A percentile compares a stretch with the other conserved stretches of the same genome.
These are phyloP conservation scores for Rhizodiscina lignyota DNA, from an alignment of 495 filamentous ascomycete genomes.

Conservation along the genomic window DNA sequence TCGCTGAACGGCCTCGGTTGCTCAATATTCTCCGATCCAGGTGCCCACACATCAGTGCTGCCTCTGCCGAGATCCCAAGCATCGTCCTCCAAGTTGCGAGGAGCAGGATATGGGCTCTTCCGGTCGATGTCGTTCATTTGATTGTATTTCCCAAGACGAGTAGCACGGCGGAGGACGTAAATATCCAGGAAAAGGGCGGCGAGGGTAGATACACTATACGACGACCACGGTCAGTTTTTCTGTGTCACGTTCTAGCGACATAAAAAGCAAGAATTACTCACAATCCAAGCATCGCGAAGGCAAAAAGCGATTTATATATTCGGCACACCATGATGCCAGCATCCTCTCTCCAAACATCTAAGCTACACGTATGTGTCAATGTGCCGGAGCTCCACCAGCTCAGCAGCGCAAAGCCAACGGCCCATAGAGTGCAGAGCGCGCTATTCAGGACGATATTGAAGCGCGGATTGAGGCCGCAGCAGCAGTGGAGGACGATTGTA, in stretches of 20 bases:
- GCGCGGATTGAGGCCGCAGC: constrained; percentile 36
- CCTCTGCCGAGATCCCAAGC: not conserved
- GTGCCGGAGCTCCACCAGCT: constrained; percentile 39
- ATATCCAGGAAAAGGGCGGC: constrained; percentile 34
- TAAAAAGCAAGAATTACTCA: constrained; percentile 6
- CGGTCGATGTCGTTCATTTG: constrained; percentile 7
- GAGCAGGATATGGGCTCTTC: not conserved
- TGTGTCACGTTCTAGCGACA: no score
- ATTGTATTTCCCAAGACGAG: constrained; percentile 30
- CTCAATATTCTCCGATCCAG: constrained; percentile 4
- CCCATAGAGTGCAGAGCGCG: constrained; percentile 38
- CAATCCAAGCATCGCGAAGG: constrained; percentile 38
- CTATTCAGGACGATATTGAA: constrained; percentile 37
- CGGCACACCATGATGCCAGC: constrained; percentile 44
- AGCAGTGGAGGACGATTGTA: constrained; percentile 39
- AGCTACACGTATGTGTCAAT: constrained; percentile 38
- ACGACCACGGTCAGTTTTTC: not conserved
- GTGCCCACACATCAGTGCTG: constrained; percentile 7
- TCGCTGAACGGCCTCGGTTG: constrained; percentile 1
- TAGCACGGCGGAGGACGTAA: constrained; percentile 27
- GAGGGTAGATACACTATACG: constrained; percentile 22
- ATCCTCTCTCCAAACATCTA: constrained; percentile 35
- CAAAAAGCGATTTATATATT: constrained; percentile 48
- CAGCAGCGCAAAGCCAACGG: constrained; percentile 36
- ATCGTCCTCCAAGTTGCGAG: no score